Evolutionary conservation across 371 early-diverging fungal genomes (phyloP).

Genomic region (Apophysomyces variabilis): DNA sequence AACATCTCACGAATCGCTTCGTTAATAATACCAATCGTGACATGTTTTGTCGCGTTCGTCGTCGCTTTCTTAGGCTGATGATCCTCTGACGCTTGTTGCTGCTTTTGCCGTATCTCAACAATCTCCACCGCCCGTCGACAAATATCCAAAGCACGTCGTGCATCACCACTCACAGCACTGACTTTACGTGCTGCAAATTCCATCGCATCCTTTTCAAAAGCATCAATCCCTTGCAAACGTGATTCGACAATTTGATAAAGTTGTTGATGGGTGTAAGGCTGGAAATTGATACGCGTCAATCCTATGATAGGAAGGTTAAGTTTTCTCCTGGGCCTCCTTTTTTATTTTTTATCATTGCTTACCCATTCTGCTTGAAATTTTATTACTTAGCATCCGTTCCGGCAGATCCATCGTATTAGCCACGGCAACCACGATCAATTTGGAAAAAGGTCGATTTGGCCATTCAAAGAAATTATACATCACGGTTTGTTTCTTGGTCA

Average conservation of each 20-base stretch:
- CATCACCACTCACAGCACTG: slow-evolving; percentile 96
- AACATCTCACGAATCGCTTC: slow-evolving; percentile 88
- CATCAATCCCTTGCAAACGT: slow-evolving; percentile 73
- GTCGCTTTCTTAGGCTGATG: neutral
- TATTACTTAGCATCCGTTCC: slow-evolving; percentile 90
- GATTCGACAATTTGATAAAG: slow-evolving; percentile 84
- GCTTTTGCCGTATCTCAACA: slow-evolving; percentile 58
- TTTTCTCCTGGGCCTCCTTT: neutral
- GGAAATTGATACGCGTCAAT: slow-evolving; percentile 86
- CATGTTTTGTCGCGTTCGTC: slow-evolving; percentile 35
- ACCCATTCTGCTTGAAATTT: slow-evolving; percentile 93
- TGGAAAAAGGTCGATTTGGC: slow-evolving; percentile 85
- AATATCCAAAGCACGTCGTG: slow-evolving; percentile 94
- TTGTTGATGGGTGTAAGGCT: slow-evolving; percentile 87
- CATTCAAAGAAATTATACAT: slow-evolving; percentile 99
- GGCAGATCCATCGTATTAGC: slow-evolving; percentile 99
- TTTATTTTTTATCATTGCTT: neutral
- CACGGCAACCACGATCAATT: slow-evolving; percentile 92
- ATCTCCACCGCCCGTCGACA: slow-evolving; percentile 89
- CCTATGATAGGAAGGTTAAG: slow-evolving; percentile 45
- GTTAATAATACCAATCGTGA: slow-evolving; percentile 78
- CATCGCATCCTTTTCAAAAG: slow-evolving; percentile 85
- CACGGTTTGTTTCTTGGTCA: slow-evolving; percentile 90
- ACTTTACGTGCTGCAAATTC: slow-evolving; percentile 95
- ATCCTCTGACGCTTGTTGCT: neutral